Percentiles rank a stretch among this genome's conserved stretches.
These are phyloP conservation scores for Fusarium udum DNA, from an alignment of 2,329 filamentous ascomycete species.

Conservation along the genomic window DNA sequence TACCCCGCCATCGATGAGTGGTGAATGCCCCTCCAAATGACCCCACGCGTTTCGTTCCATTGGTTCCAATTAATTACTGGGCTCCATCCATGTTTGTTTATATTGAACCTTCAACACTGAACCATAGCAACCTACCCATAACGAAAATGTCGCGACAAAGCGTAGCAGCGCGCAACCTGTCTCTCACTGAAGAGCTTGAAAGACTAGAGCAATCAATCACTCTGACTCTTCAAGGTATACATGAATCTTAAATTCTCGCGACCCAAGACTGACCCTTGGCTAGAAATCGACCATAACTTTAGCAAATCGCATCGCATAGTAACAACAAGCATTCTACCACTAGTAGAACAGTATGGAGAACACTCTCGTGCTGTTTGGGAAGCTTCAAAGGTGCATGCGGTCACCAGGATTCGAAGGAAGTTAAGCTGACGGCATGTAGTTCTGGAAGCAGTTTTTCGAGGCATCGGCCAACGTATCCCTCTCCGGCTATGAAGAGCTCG, in stretches of 20 bases:
- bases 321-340: conserved; percentile 88
- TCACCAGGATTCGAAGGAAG: not conserved
- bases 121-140: not conserved
- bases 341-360: conserved; percentile 94
- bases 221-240: conserved; percentile 84
- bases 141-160: conserved; percentile 60
- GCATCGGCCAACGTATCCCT: conserved; percentile 97
- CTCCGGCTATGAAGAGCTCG: conserved; percentile 89
- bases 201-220: conserved; percentile 97
- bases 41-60: conserved; percentile 17
- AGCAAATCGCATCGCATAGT: conserved; percentile 96
- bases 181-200: conserved; percentile 93
- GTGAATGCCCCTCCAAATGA: conserved; percentile 11
- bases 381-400: conserved; percentile 78
- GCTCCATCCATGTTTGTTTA: not conserved
- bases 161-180: conserved; percentile 66
- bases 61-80: not conserved
- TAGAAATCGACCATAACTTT: conserved; percentile 99
- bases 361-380: conserved; percentile 97
- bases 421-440: conserved; percentile 60
- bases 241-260: not conserved
- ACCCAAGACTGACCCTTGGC: not conserved
- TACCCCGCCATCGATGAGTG: conserved; percentile 26
- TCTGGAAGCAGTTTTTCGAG: conserved; percentile 99
- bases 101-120: conserved; percentile 9